These are phyloP conservation scores for Carex kokanica DNA, from an alignment of 176 grass and related monocot species.

Conservation along the genomic window DNA sequence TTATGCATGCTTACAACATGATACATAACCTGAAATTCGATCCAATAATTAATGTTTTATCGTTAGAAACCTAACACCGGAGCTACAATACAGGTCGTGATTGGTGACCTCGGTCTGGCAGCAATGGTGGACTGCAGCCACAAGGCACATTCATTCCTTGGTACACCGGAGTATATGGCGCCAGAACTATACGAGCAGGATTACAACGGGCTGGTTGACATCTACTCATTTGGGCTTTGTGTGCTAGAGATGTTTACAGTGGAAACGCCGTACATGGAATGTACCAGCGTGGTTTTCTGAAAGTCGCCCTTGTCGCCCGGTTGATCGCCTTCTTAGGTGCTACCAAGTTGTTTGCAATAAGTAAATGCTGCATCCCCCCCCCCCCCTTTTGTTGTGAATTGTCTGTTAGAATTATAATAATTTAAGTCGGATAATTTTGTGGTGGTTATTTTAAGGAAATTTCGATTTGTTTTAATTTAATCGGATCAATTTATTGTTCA, in stretches of 20 bases:
- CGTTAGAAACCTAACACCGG: not conserved
- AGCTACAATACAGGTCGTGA: slow-evolving; percentile 50
- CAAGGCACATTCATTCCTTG: slow-evolving; percentile 66
- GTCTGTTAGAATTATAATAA: no score
- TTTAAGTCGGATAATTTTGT: no score
- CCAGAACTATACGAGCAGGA: slow-evolving; percentile 80
- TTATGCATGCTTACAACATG: not conserved
- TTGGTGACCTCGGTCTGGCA: slow-evolving; percentile 80
- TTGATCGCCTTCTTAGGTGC: no score
- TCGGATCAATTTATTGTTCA: no score
- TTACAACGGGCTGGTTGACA: slow-evolving; percentile 87
- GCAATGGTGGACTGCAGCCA: slow-evolving; percentile 66
- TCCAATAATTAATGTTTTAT: not conserved
- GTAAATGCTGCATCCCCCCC: no score
- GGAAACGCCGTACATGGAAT: slow-evolving; percentile 83
- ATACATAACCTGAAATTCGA: not conserved
- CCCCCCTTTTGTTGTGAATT: no score
- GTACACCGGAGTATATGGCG: slow-evolving; percentile 95
- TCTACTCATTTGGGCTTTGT: slow-evolving; percentile 91
- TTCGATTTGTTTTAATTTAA: no score
- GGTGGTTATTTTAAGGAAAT: no score
- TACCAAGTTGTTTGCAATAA: no score
- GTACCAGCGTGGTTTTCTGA: slow-evolving; percentile 59
- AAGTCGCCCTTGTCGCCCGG: no score
- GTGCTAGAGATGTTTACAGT: slow-evolving; percentile 86